These are phyloP conservation scores for Cafeteria roenbergensis DNA, from an alignment of 108 stramenopile species.

Conservation along the genomic window DNA sequence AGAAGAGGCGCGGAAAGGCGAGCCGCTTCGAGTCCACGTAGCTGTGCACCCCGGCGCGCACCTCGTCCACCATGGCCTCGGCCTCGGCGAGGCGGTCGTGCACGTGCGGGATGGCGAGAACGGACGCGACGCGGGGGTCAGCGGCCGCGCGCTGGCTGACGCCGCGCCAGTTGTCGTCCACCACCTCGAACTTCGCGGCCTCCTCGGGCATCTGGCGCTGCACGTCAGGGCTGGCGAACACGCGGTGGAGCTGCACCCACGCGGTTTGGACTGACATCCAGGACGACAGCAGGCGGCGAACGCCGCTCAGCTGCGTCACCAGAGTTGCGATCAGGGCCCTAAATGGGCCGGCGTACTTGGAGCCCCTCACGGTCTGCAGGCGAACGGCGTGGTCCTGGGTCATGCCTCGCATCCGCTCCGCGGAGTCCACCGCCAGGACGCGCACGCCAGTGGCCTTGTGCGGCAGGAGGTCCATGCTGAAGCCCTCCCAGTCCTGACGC, in stretches of 20 bases:
- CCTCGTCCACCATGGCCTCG: conserved; percentile 8
- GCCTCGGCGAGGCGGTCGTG: background rate
- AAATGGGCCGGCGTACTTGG: too few relatives aligned
- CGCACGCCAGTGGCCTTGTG: background rate
- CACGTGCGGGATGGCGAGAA: conserved; percentile 22
- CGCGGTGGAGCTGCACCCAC: background rate
- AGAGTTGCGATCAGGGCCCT: too few relatives aligned
- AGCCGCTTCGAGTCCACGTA: conserved; percentile 8
- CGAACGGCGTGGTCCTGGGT: too few relatives aligned
- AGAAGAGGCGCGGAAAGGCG: conserved; percentile 19
- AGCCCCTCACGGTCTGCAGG: too few relatives aligned
- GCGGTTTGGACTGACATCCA: background rate
- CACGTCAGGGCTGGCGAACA: conserved; percentile 15
- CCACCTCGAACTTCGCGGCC: conserved; percentile 4
- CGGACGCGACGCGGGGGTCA: background rate
- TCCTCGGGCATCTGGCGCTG: conserved; percentile 8
- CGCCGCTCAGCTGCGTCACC: too few relatives aligned
- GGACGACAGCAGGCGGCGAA: conserved; percentile 2
- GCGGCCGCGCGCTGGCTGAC: background rate
- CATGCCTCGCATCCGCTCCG: too few relatives aligned
- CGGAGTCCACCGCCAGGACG: too few relatives aligned
- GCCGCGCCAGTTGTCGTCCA: conserved; percentile 10
- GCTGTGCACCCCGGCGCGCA: background rate
- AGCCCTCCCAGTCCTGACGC: background rate
- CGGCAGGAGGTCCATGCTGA: background rate